Percentiles rank a stretch among this genome's conserved stretches.
These are phyloP conservation scores for Aspergillus carlsbadensis DNA, from an alignment of 495 filamentous ascomycete species.

Conservation along the genomic window DNA sequence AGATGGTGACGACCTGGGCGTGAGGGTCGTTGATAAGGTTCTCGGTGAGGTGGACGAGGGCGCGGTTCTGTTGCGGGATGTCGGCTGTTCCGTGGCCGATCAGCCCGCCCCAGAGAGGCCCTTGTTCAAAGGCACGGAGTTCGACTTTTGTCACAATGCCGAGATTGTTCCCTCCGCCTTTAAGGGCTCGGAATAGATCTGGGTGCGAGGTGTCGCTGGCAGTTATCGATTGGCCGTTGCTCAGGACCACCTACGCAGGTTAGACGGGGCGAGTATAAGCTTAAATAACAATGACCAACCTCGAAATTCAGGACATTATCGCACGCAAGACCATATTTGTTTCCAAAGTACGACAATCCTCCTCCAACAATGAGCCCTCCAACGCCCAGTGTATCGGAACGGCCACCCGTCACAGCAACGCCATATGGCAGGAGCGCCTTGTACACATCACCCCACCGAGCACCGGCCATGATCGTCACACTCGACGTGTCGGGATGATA, in stretches of 20 bases:
- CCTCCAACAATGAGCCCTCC: slow-evolving; percentile 41
- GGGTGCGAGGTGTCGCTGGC: slow-evolving; percentile 13
- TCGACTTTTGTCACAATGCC: slow-evolving; percentile 58
- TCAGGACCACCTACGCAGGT: not conserved
- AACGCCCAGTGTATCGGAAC: slow-evolving; percentile 51
- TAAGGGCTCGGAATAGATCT: slow-evolving; percentile 43
- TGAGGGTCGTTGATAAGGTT: slow-evolving; percentile 9
- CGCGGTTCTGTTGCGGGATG: slow-evolving; percentile 1
- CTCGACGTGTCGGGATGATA: slow-evolving; percentile 42
- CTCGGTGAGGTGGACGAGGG: slow-evolving; percentile 5
- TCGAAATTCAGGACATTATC: not conserved
- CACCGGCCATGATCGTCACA: not conserved
- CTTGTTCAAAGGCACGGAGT: slow-evolving; percentile 27
- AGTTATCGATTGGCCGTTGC: slow-evolving; percentile 16
- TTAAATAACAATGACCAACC: slow-evolving; percentile 25
- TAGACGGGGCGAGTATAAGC: not conserved
- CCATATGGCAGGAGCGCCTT: slow-evolving; percentile 38
- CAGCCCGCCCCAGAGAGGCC: slow-evolving; percentile 39
- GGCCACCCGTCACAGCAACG: slow-evolving; percentile 52
- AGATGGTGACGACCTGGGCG: slow-evolving; percentile 7
- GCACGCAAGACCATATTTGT: no score
- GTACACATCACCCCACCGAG: slow-evolving; percentile 27
- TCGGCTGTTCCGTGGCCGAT: slow-evolving; percentile 9
- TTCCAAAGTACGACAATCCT: not conserved
- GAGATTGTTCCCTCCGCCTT: slow-evolving; percentile 52